A percentile compares a stretch with the other conserved stretches of the same genome.
phyloP scores from a whole-genome alignment of 2,329 filamentous ascomycete genomes.

The Hirsutella minnesotensis region DNA sequence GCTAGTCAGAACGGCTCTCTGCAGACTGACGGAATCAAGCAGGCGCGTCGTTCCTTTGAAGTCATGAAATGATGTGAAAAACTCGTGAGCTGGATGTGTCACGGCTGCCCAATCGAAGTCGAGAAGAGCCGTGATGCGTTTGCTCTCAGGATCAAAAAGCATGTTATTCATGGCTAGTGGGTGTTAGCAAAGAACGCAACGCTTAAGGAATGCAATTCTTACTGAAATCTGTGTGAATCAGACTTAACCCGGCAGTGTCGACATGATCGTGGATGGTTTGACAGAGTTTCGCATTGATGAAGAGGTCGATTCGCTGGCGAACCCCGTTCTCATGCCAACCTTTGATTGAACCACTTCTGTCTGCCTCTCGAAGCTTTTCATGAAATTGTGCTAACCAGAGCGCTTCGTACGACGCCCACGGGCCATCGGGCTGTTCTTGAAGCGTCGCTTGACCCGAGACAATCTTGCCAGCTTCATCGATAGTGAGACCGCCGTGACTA shows the following conservation, averaged over 20 bases:
- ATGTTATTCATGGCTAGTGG: conserved; percentile 16
- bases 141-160: conserved; percentile 10
- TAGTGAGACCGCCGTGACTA: no score
- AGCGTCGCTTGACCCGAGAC: conserved; percentile 9
- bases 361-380: neutral
- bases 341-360: conserved; percentile 6
- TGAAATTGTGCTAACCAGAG: neutral
- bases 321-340: conserved; percentile 8
- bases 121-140: conserved; percentile 12
- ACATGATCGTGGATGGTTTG: conserved; percentile 6
- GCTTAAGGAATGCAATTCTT: neutral
- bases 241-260: neutral
- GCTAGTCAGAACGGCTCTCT: no score
- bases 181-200: neutral
- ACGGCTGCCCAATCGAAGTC: conserved; percentile 16
- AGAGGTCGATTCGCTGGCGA: conserved; percentile 6
- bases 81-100: conserved; percentile 14
- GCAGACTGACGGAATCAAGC: no score
- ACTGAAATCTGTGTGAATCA: neutral
- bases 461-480: neutral
- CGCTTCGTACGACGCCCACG: conserved; percentile 7
- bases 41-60: neutral
- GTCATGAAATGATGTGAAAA: conserved; percentile 5
- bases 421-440: conserved; percentile 6
- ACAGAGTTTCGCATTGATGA: conserved; percentile 6